Conservation (phyloP, 75 land plant species). For the Selaginella tamariscina region DNA sequence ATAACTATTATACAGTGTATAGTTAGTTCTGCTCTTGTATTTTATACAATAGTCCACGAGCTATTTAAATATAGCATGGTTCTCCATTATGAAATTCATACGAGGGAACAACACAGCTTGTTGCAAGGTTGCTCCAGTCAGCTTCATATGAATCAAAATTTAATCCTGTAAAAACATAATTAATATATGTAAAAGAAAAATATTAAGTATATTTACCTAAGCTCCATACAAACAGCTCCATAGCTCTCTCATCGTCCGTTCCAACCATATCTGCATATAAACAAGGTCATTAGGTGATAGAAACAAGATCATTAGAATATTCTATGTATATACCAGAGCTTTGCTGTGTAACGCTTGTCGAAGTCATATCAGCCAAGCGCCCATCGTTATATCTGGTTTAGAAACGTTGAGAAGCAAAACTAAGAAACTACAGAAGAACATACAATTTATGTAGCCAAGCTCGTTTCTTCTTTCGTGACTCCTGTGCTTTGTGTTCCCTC, state of each 20-base stretch:
- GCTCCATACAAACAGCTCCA: conserved; percentile 10
- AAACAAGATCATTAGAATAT: neutral
- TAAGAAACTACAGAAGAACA: too few relatives aligned
- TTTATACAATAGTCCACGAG: too few relatives aligned
- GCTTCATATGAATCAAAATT: conserved; percentile 8
- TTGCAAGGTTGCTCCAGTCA: conserved; percentile 1
- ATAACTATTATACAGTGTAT: too few relatives aligned
- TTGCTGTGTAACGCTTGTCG: neutral
- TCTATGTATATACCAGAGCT: neutral
- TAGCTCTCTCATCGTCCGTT: neutral
- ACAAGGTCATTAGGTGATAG: neutral
- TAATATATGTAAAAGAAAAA: neutral
- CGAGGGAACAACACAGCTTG: neutral
- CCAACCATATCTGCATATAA: neutral
- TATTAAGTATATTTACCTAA: neutral
- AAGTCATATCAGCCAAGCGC: neutral
- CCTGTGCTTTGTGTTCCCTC: conserved; percentile 2
- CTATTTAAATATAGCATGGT: neutral
- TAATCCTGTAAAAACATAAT: neutral
- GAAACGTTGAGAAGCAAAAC: neutral
- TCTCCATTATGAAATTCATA: neutral
- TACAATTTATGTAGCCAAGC: conserved; percentile 12
- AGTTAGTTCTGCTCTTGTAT: too few relatives aligned
- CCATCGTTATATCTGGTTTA: neutral
- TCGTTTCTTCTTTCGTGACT: neutral